Evolutionary conservation across 768 basidiomycete species (phyloP), one percentile per base, ranked within the genome.

Genomic region (Lactarius quietus): DNA sequence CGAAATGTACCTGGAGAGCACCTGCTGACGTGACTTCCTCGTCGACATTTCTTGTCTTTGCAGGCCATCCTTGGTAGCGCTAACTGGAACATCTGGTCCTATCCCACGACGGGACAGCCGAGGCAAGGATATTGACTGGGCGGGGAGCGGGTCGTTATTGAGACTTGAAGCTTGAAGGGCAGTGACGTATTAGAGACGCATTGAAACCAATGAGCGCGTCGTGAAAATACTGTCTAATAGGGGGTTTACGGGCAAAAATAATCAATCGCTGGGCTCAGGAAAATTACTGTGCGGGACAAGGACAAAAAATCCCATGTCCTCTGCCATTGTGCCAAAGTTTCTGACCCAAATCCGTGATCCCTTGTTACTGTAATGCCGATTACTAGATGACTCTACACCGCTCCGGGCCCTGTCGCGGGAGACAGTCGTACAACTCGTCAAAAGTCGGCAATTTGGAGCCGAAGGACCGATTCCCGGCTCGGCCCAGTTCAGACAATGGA

Each of bases 11-110:
- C 57, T 14, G 39, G 56, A 48, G 14, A 43, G 63, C 23, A 45
- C 31, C 52, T 29, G 54, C 55, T 56, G 45, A 65, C 55, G 64
- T 57, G 57, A 65, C 23, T 41, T 18, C 8, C n/a, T n/a, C 10
- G 33, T 55, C 15, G 29, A 18, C 14, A 14, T 23, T 51, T 35
- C 6, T 3, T 45, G 33, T 28, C 12, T 12, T 56, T 41, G 65
- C 58, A 66, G 87, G 67, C 86, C 86, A 17, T 85, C 84, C 23
- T 71, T 88, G 59, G 80, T 82, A 41, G 86, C 86, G 0, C 65
- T 86, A 60, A 77, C 75, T 29, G 72, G 71, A 62, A 65, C 81
- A n/a, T 39, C 65, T 20, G 57, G 60, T 20, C 26, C 18, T 54
- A 17, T 41, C 12, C n/a, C 26, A 52, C 35, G 57, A 26, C 26